Conservation (phyloP, 352 stramenopile species). For the Globisporangium cederbergense region DNA sequence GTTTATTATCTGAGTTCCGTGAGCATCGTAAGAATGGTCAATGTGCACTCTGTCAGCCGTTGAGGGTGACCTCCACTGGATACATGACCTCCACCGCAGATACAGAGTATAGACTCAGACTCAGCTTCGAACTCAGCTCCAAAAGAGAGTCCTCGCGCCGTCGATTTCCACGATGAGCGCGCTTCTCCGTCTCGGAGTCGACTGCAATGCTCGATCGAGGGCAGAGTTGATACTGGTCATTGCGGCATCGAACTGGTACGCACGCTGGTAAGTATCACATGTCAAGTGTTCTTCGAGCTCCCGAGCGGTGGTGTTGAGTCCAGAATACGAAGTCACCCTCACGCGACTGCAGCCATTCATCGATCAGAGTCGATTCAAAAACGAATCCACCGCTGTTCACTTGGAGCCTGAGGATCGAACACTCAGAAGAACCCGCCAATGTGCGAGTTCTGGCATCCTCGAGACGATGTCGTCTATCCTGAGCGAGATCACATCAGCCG, state of each 20-base stretch:
- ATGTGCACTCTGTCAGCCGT: neutral
- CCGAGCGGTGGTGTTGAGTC: neutral
- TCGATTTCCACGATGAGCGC: neutral
- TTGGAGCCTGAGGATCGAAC: neutral
- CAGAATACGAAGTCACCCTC: neutral
- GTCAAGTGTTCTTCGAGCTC: neutral
- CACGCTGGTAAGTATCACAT: neutral
- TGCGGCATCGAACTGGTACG: neutral
- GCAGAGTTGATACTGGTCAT: neutral
- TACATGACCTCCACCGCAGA: neutral
- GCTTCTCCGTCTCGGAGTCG: neutral
- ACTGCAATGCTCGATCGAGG: neutral
- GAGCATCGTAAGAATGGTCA: neutral
- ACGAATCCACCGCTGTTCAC: neutral
- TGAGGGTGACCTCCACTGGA: neutral
- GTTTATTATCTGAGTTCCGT: neutral
- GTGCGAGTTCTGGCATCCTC: neutral
- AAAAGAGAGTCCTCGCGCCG: neutral
- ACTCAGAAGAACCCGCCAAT: neutral
- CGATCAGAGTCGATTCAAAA: neutral
- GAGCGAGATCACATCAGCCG: neutral
- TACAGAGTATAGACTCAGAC: too few relatives aligned
- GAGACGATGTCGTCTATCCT: neutral
- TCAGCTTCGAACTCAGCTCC: too few relatives aligned
- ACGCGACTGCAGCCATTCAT: neutral